Conservation (phyloP, 2,329 filamentous ascomycete species). For the Teratosphaeria viscida region DNA sequence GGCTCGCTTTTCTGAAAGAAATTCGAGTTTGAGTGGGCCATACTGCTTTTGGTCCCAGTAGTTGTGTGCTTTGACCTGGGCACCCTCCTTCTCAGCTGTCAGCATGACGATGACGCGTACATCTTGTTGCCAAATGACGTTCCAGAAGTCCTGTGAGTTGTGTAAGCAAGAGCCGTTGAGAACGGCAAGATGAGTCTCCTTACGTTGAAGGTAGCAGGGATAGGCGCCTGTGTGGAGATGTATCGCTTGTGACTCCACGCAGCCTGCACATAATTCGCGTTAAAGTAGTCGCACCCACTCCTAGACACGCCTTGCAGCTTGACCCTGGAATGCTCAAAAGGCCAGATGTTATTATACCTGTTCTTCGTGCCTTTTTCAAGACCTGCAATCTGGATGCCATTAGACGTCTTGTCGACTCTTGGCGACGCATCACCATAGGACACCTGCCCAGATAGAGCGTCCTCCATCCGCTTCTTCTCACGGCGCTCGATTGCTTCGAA, state of each 20-base stretch:
- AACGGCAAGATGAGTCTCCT: conserved; percentile 26
- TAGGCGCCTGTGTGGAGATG: conserved; percentile 87
- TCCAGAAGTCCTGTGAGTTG: conserved; percentile 77
- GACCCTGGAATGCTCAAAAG: conserved; percentile 87
- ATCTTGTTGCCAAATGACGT: conserved; percentile 92
- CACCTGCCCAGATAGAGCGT: conserved; percentile 56
- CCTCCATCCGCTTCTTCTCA: conserved; percentile 87
- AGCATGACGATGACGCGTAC: conserved; percentile 92
- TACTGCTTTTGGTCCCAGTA: conserved; percentile 81
- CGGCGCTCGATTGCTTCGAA: conserved; percentile 75
- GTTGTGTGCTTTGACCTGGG: conserved; percentile 86
- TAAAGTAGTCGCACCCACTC: conserved; percentile 83
- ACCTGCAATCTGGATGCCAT: conserved; percentile 66
- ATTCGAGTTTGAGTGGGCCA: conserved; percentile 63
- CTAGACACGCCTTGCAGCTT: conserved; percentile 57
- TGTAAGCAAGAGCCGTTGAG: not conserved
- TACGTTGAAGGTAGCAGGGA: conserved; percentile 85
- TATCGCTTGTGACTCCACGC: conserved; percentile 80
- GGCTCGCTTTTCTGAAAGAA: conserved; percentile 71
- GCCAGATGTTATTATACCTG: conserved; percentile 94
- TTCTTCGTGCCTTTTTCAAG: conserved; percentile 95
- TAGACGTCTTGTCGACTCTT: conserved; percentile 20
- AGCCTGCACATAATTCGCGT: conserved; percentile 77
- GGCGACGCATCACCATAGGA: conserved; percentile 39
- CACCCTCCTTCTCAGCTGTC: conserved; percentile 86